Evolutionary conservation across 805 yeast genomes (phyloP).

Genomic region (Soucietia sequanensis): DNA sequence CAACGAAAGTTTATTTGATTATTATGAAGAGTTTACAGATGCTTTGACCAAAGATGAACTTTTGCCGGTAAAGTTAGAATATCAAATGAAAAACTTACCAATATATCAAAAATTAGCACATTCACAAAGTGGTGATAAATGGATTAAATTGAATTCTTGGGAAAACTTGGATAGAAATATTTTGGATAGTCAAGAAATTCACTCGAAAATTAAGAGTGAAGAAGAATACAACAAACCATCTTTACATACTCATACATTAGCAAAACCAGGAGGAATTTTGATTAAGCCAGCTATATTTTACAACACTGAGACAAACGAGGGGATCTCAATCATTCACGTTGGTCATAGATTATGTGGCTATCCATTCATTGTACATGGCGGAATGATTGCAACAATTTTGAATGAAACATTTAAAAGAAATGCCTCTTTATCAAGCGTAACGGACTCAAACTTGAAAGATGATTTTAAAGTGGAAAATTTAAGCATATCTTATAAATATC

Average conservation of each 20-base stretch:
- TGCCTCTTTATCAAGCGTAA: constrained; percentile 38
- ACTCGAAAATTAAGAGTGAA: constrained; percentile 10
- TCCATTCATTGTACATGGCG: constrained; percentile 88
- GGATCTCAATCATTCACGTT: constrained; percentile 67
- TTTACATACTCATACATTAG: constrained; percentile 45
- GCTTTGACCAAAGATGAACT: constrained; percentile 19
- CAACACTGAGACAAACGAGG: constrained; percentile 53
- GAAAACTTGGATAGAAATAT: constrained; percentile 41
- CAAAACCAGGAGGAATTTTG: constrained; percentile 76
- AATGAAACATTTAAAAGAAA: constrained; percentile 71
- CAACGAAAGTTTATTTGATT: constrained; percentile 24
- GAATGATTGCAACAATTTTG: constrained; percentile 74
- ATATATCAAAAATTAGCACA: constrained; percentile 49
- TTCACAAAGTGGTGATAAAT: constrained; percentile 45
- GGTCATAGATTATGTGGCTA: constrained; percentile 83
- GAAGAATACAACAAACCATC: constrained; percentile 16
- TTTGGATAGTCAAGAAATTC: constrained; percentile 21
- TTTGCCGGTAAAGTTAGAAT: constrained; percentile 42
- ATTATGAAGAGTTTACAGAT: constrained; percentile 22
- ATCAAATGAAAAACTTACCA: constrained; percentile 47
- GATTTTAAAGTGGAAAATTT: constrained; percentile 49
- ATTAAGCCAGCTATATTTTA: constrained; percentile 70
- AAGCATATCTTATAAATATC: constrained; percentile 57
- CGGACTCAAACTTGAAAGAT: constrained; percentile 37
- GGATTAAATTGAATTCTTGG: constrained; percentile 45